Evolutionary conservation across 352 stramenopile species (phyloP).

Genomic region (Phytophthora rubi): DNA sequence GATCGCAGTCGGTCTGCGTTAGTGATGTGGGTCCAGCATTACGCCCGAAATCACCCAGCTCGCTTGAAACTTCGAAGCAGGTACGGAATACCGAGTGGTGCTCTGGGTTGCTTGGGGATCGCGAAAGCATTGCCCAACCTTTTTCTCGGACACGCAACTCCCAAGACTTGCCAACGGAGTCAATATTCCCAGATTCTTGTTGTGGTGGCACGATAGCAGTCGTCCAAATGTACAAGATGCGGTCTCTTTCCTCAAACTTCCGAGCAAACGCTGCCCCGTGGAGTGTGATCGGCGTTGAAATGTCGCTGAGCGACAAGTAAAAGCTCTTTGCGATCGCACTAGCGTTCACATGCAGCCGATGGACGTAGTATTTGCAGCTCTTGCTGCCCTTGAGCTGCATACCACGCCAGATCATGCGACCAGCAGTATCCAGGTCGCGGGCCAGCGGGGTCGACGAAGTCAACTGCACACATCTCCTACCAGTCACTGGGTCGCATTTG

Average conservation of each 20-base stretch:
- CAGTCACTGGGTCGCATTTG: slow-evolving; percentile 17
- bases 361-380: slow-evolving; percentile 21
- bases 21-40: neutral
- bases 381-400: slow-evolving; percentile 25
- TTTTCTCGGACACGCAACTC: slow-evolving; percentile 26
- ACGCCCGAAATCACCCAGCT: slow-evolving; percentile 2
- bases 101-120: slow-evolving; percentile 18
- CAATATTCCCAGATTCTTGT: neutral
- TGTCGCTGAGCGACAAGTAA: slow-evolving; percentile 17
- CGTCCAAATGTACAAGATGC: slow-evolving; percentile 31
- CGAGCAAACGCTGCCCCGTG: slow-evolving; percentile 22
- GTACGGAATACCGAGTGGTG: slow-evolving; percentile 22
- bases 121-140: slow-evolving; percentile 21
- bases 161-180: slow-evolving; percentile 7
- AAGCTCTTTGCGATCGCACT: slow-evolving; percentile 32
- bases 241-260: slow-evolving; percentile 24
- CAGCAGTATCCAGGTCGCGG: slow-evolving; percentile 19
- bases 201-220: slow-evolving; percentile 21
- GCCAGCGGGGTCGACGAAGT: slow-evolving; percentile 16
- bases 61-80: slow-evolving; percentile 29
- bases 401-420: slow-evolving; percentile 26
- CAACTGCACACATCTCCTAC: slow-evolving; percentile 17
- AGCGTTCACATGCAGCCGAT: slow-evolving; percentile 24
- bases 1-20: slow-evolving; percentile 4
- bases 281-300: slow-evolving; percentile 4